Percentiles rank a stretch among this genome's conserved stretches.
Conservation (phyloP, 1,139 yeast species). For the Petasospora rhodanensis region DNA sequence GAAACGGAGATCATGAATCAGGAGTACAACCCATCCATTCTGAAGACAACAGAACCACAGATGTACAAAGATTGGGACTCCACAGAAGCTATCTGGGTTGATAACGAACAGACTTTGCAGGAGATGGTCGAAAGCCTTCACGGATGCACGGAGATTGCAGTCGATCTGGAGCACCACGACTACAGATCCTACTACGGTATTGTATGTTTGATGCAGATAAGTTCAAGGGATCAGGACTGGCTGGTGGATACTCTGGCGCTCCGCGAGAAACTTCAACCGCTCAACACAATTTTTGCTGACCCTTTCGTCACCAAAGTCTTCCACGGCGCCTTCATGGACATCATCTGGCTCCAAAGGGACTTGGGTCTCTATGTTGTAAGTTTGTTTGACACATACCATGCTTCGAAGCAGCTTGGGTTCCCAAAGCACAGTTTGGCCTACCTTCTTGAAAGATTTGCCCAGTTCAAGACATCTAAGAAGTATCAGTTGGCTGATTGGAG, state of each 20-base stretch:
- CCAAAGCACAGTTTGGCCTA: constrained; percentile 84
- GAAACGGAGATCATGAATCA: constrained; percentile 66
- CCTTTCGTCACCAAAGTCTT: constrained; percentile 81
- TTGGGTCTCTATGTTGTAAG: constrained; percentile 88
- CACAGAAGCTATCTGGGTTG: constrained; percentile 70
- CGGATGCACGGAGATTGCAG: constrained; percentile 64
- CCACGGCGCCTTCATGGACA: constrained; percentile 97
- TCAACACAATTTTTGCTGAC: constrained; percentile 76
- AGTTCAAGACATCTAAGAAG: constrained; percentile 85
- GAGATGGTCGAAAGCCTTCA: constrained; percentile 53
- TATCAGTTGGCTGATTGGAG: constrained; percentile 98
- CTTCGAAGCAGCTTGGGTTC: constrained; percentile 71
- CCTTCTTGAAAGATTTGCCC: constrained; percentile 73
- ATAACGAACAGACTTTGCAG: constrained; percentile 46
- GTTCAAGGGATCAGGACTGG: constrained; percentile 77
- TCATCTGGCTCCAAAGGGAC: constrained; percentile 95
- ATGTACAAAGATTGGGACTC: constrained; percentile 62
- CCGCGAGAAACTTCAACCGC: constrained; percentile 60
- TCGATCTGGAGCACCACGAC: constrained; percentile 98
- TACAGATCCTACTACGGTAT: constrained; percentile 85
- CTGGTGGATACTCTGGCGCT: constrained; percentile 74
- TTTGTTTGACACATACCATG: constrained; percentile 89
- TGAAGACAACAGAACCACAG: constrained; percentile 45
- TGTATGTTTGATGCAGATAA: constrained; percentile 91
- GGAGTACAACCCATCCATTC: constrained; percentile 61